Conservation (phyloP, 768 basidiomycete species). For the Boletus coccyginus region DNA sequence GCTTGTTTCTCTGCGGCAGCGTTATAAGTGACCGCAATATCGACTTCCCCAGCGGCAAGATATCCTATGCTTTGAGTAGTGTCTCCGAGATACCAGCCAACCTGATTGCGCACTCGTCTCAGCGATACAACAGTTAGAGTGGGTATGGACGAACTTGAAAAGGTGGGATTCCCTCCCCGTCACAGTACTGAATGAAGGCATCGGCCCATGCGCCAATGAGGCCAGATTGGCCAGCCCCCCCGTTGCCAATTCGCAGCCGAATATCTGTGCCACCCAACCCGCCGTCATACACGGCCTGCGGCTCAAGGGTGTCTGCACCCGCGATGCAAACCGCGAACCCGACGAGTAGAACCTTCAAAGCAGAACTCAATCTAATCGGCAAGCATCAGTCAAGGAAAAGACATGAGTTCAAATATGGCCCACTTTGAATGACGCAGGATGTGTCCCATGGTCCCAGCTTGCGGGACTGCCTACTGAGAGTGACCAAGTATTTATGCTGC, state of each 20-base stretch:
- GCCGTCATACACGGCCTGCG: conserved; percentile 39
- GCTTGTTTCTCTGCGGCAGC: conserved; percentile 45
- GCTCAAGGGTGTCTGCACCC: conserved; percentile 5
- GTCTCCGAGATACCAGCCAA: conserved; percentile 57
- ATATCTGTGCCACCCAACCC: conserved; percentile 34
- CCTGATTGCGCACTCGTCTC: conserved; percentile 27
- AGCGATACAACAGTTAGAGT: not conserved
- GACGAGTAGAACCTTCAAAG: not conserved
- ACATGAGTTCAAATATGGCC: not conserved
- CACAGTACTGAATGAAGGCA: conserved; percentile 39
- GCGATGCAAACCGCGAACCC: not conserved
- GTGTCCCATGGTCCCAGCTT: not conserved
- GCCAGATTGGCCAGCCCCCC: conserved; percentile 52
- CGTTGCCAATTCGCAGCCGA: conserved; percentile 47
- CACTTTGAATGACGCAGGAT: conserved; percentile 4
- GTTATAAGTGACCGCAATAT: conserved; percentile 53
- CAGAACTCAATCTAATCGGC: not conserved
- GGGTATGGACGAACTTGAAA: conserved; percentile 30
- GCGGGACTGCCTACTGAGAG: not conserved
- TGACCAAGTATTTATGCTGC: not conserved
- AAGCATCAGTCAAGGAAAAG: not conserved
- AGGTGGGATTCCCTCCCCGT: conserved; percentile 23
- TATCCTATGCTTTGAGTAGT: conserved; percentile 48
- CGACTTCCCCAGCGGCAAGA: conserved; percentile 41
- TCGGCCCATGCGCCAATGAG: conserved; percentile 47